Evolutionary conservation across 2,329 filamentous ascomycete genomes (phyloP).

Genomic region (Sporothrix brasiliensis): DNA sequence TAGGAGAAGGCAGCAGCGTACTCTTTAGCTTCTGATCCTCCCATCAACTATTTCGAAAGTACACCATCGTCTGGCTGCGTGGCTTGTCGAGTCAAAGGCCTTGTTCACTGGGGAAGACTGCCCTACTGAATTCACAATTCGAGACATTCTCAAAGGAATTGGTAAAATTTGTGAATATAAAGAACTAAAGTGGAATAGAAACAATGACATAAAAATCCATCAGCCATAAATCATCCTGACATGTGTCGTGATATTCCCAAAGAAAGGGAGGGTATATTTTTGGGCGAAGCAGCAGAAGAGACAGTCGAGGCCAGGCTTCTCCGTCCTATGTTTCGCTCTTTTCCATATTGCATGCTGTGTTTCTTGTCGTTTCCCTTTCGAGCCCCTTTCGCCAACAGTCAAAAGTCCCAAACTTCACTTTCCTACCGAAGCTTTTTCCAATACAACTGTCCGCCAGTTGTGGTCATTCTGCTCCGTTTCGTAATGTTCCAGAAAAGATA

Average conservation of each 20-base stretch:
- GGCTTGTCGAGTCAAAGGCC: background rate
- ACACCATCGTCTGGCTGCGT: background rate
- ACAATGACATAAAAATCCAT: background rate
- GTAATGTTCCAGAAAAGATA: conserved; percentile 11
- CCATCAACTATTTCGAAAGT: background rate
- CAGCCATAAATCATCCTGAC: background rate
- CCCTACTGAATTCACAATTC: too few relatives aligned
- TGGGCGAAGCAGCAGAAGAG: background rate
- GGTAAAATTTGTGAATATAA: background rate
- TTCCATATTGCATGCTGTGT: background rate
- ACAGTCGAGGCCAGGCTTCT: background rate
- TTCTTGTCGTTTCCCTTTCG: background rate
- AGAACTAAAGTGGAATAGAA: background rate
- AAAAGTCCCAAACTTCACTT: background rate
- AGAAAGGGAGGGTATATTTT: background rate
- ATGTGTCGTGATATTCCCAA: background rate
- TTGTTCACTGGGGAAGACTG: too few relatives aligned
- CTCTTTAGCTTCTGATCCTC: background rate
- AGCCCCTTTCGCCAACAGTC: background rate
- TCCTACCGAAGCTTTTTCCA: background rate
- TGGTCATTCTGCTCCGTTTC: background rate
- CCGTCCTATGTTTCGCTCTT: background rate
- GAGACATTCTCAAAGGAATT: background rate
- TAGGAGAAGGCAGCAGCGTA: background rate
- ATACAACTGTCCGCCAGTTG: conserved; percentile 11